phyloP scores from a whole-genome alignment of 352 stramenopile genomes.

The Phytopythium mirpurense region DNA sequence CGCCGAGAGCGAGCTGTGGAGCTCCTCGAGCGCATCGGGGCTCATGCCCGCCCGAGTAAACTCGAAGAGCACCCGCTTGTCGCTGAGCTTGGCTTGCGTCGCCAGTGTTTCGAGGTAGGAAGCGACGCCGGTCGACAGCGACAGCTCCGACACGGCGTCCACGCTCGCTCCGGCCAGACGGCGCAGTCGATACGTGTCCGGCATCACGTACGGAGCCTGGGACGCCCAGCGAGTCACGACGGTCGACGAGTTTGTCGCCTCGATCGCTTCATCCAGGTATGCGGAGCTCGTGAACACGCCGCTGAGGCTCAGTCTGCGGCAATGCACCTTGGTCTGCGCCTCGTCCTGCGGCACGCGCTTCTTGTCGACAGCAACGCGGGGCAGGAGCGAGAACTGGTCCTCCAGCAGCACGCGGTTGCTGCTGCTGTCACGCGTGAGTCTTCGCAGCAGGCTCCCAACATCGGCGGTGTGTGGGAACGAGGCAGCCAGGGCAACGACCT shows the following conservation, averaged over 20 bases:
- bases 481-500: conserved; percentile 45
- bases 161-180: conserved; percentile 18
- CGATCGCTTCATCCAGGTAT: conserved; percentile 22
- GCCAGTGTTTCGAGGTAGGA: conserved; percentile 40
- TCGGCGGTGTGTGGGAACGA: conserved; percentile 32
- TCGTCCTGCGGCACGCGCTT: conserved; percentile 2
- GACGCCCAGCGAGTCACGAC: conserved; percentile 39
- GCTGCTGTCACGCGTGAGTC: conserved; percentile 14
- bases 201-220: conserved; percentile 15
- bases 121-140: conserved; percentile 33
- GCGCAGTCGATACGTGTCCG: conserved; percentile 15
- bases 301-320: conserved; percentile 42
- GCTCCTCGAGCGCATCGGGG: conserved; percentile 54
- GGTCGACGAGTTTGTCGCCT: conserved; percentile 20
- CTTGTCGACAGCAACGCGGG: conserved; percentile 13
- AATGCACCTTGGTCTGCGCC: conserved; percentile 18
- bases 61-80: conserved; percentile 69
- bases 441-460: conserved; percentile 25
- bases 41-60: conserved; percentile 73
- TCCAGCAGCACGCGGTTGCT: conserved; percentile 6
- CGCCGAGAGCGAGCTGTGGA: conserved; percentile 36
- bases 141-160: conserved; percentile 43
- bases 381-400: conserved; percentile 37
- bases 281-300: conserved; percentile 30
- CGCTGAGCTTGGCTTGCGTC: conserved; percentile 23